phyloP scores from a whole-genome alignment of 805 yeast species.

The Diddensiella transvaalensis region DNA sequence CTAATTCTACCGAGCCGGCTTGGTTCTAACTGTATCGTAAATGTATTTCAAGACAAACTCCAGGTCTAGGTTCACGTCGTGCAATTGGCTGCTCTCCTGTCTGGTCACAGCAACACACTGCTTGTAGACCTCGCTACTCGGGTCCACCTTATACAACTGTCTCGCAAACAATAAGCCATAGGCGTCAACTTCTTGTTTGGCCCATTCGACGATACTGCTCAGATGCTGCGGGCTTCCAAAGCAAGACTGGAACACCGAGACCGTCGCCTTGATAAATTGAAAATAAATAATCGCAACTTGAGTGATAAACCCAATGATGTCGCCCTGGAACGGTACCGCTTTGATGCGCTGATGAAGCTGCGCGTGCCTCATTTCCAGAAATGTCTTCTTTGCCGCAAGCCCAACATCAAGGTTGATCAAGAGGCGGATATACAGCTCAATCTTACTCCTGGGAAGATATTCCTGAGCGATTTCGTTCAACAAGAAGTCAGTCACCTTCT shows the following conservation, averaged over 20 bases:
- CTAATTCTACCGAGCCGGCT: too few species aligned
- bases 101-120: constrained; percentile 52
- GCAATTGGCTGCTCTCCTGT: constrained; percentile 60
- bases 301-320: constrained; percentile 49
- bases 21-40: constrained; percentile 24
- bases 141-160: constrained; percentile 61
- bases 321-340: constrained; percentile 54
- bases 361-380: constrained; percentile 46
- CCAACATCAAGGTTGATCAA: constrained; percentile 42
- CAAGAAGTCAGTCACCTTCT: constrained; percentile 32
- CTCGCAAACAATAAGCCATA: constrained; percentile 60
- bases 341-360: constrained; percentile 47
- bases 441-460: constrained; percentile 28
- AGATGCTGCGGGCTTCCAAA: constrained; percentile 46
- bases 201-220: constrained; percentile 72
- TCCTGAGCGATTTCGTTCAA: constrained; percentile 35
- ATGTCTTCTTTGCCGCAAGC: constrained; percentile 47
- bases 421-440: constrained; percentile 30
- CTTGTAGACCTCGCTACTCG: constrained; percentile 48
- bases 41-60: constrained; percentile 59
- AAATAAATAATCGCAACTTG: constrained; percentile 63
- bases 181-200: constrained; percentile 56
- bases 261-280: constrained; percentile 57
- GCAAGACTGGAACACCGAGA: constrained; percentile 47
- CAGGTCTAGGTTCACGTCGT: constrained; percentile 66